Percentiles rank a stretch among this genome's conserved stretches.
Evolutionary conservation across 2,329 filamentous ascomycete species (phyloP).

Genomic region (Taxawa tesnikishii): DNA sequence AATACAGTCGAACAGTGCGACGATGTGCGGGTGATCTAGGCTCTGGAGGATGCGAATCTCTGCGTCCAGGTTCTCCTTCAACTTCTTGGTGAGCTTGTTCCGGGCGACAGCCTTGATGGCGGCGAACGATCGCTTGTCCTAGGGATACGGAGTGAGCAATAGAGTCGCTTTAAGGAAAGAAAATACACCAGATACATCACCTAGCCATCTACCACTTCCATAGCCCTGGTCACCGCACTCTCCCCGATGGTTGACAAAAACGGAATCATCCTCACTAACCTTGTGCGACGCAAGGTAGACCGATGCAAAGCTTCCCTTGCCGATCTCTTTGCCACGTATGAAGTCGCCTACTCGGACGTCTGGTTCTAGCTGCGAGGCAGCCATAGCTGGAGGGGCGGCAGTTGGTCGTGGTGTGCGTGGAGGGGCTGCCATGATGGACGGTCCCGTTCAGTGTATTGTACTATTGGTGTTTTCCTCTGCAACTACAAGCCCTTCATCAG

Average conservation of each 20-base stretch:
- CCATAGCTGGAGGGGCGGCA: not conserved
- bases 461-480: too few species aligned
- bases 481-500: too few species aligned
- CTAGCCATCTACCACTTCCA: too few species aligned
- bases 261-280: too few species aligned
- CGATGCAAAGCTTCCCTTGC: conserved; percentile 93
- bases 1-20: conserved; percentile 87
- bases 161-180: too few species aligned
- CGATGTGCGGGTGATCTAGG: conserved; percentile 91
- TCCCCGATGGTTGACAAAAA: not conserved
- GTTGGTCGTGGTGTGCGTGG: not conserved
- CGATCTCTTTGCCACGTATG: conserved; percentile 76
- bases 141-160: too few species aligned
- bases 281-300: conserved; percentile 50
- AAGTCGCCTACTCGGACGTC: conserved; percentile 57
- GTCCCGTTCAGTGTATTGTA: not conserved
- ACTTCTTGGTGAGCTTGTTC: conserved; percentile 81
- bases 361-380: conserved; percentile 7
- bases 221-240: not conserved
- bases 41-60: conserved; percentile 94
- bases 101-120: conserved; percentile 96
- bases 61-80: conserved; percentile 88
- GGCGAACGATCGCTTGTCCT: conserved; percentile 57
- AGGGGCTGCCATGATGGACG: not conserved
- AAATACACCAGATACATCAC: not conserved